Evolutionary conservation across 2,329 filamentous ascomycete species (phyloP), one percentile per base, ranked within the genome.

Genomic region (Cylindrodendrum hubeiense): DNA sequence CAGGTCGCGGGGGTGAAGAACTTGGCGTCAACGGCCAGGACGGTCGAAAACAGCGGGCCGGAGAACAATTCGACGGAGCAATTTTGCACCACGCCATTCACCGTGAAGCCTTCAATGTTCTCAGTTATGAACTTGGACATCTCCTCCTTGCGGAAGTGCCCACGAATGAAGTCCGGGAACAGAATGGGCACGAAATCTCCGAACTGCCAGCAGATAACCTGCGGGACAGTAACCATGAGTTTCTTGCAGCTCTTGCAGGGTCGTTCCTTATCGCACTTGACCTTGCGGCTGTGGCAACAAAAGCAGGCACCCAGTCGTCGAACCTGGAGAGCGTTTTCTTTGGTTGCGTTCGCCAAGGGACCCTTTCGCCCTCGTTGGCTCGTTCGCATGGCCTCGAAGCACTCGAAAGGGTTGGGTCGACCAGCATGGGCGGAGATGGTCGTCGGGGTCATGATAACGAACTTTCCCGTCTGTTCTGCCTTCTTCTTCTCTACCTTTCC

Each of bases 201-300:
- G 64, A 89, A 89, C 72, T 86, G 85, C 87, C 87, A 89, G 77
- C 87, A 89, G 24, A 89, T 80, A 21, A 86, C 82, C 70, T 87
- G 84, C 2, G 86, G 86, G 15, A 87, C 79, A 53, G 82, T 77
- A 2, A 79, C 74, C 57, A 82, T 80, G 57, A 88, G 80, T 75
- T 86, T 86, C 69, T 80, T 82, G 79, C 87, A 89, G 77, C 84
- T 87, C 74, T 83, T 83, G 77, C 87, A 89, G 0, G 87, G 86
- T 49, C 86, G 79, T 70, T 86, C 81, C 67, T 83, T 83, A 73
- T 87, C 85, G 67, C 87, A 89, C 74, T 84, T 86, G 58, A 89
- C 87, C 74, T 89, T 89, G 68, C 87, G 85, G 62, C 83, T 85
- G 71, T 87, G 86, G 71, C 87, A 89, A 77, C 85, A 87, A 78